Percentiles rank a stretch among this genome's conserved stretches.
These are phyloP conservation scores for Neofusicoccum parvum DNA, from an alignment of 2,329 filamentous ascomycete species.

Conservation along the genomic window DNA sequence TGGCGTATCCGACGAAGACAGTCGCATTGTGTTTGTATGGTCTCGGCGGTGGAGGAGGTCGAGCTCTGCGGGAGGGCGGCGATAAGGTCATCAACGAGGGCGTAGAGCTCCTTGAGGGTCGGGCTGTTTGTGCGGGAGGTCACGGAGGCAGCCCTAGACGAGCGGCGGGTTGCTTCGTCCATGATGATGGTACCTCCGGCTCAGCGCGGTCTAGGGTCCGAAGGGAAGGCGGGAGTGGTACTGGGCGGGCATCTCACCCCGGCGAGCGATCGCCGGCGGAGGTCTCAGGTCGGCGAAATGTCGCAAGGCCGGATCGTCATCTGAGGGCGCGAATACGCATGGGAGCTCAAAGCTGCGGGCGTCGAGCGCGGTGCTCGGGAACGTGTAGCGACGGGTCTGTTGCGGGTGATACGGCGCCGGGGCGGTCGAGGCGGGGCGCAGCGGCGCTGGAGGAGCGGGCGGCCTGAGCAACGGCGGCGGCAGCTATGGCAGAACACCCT, in stretches of 20 bases:
- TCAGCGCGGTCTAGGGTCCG: slow-evolving; percentile 29
- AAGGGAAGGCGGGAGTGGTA: slow-evolving; percentile 27
- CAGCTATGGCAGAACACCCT: slow-evolving; percentile 4
- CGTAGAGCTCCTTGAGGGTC: slow-evolving; percentile 40
- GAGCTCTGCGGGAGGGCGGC: slow-evolving; percentile 31
- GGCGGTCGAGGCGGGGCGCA: slow-evolving; percentile 14
- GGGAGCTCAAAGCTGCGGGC: background rate
- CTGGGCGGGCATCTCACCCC: slow-evolving; percentile 27
- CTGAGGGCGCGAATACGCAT: slow-evolving; percentile 16
- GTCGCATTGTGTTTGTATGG: slow-evolving; percentile 47
- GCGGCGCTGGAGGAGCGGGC: slow-evolving; percentile 11
- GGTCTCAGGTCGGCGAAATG: slow-evolving; percentile 6
- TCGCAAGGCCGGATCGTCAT: slow-evolving; percentile 8
- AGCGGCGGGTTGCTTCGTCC: slow-evolving; percentile 36
- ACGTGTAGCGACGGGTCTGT: slow-evolving; percentile 5
- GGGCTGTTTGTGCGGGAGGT: slow-evolving; percentile 42
- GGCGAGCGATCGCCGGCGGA: slow-evolving; percentile 15
- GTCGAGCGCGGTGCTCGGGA: background rate
- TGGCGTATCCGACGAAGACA: slow-evolving; percentile 68
- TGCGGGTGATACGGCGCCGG: slow-evolving; percentile 13
- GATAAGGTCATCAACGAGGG: slow-evolving; percentile 39
- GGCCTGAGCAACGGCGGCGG: slow-evolving; percentile 4
- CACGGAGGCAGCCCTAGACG: slow-evolving; percentile 41
- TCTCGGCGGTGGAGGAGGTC: slow-evolving; percentile 32
- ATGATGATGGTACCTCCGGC: slow-evolving; percentile 36